Conservation (phyloP, 352 stramenopile genomes). For the Blastocystis sp. region DNA sequence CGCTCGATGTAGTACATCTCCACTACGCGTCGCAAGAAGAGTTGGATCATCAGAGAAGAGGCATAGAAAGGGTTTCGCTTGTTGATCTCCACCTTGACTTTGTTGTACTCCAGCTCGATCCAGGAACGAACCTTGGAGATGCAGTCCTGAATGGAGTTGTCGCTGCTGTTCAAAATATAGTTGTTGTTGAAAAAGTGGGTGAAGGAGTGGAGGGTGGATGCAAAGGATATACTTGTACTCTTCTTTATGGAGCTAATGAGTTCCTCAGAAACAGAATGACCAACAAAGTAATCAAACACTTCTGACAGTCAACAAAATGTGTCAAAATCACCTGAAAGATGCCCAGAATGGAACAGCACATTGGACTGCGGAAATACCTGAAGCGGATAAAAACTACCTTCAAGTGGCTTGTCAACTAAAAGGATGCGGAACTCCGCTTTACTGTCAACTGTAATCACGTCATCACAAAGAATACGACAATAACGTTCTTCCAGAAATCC, state of each 20-base stretch:
- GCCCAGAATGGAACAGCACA: conserved; percentile 2
- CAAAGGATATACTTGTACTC: conserved; percentile 18
- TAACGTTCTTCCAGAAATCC: conserved; percentile 19
- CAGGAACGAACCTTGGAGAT: not conserved
- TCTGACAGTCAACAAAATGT: not conserved
- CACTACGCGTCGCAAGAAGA: conserved; percentile 45
- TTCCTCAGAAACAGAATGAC: not conserved
- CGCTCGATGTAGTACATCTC: conserved; percentile 38
- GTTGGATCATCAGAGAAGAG: conserved; percentile 16
- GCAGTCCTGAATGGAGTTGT: not conserved
- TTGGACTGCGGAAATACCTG: conserved; percentile 27
- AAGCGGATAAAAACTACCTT: conserved; percentile 7
- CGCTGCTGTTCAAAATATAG: conserved; percentile 10
- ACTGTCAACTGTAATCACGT: conserved; percentile 15
- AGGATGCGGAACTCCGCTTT: conserved; percentile 27
- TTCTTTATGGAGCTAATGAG: not conserved
- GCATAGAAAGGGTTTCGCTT: not conserved
- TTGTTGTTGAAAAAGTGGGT: conserved; percentile 52
- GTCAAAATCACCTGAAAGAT: not conserved
- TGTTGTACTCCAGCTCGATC: not conserved
- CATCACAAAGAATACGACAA: conserved; percentile 33
- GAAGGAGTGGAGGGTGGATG: not conserved
- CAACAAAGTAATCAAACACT: conserved; percentile 28
- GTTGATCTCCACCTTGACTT: not conserved
- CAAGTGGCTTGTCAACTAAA: conserved; percentile 41